These are phyloP conservation scores for Globisporangium splendens DNA, from an alignment of 352 stramenopile species.

Conservation along the genomic window DNA sequence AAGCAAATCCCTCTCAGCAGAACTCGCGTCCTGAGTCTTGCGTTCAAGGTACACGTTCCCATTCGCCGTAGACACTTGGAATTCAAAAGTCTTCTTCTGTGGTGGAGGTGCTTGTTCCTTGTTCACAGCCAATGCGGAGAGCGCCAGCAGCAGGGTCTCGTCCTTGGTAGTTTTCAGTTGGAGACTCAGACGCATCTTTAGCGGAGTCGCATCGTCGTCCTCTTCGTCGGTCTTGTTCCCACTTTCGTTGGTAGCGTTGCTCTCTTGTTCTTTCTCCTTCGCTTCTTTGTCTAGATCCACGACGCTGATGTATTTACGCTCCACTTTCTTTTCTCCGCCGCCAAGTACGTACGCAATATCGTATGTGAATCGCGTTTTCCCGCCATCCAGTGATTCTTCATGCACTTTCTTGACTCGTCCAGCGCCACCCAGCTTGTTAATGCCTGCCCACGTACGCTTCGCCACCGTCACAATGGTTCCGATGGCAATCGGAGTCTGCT, in stretches of 20 bases:
- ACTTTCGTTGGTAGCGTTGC: not conserved
- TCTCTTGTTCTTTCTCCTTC: slow-evolving; percentile 22
- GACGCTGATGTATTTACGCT: slow-evolving; percentile 75
- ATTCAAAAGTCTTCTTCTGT: slow-evolving; percentile 23
- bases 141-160: slow-evolving; percentile 13
- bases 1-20: slow-evolving; percentile 33
- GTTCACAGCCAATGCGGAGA: not conserved
- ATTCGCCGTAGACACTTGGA: slow-evolving; percentile 43
- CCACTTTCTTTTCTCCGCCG: slow-evolving; percentile 72
- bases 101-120: slow-evolving; percentile 12
- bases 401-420: slow-evolving; percentile 65
- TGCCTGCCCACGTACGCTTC: slow-evolving; percentile 82
- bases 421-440: slow-evolving; percentile 82
- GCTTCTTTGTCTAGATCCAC: slow-evolving; percentile 43
- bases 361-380: slow-evolving; percentile 54
- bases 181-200: slow-evolving; percentile 26
- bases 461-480: slow-evolving; percentile 68
- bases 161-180: slow-evolving; percentile 17
- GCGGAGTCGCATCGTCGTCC: slow-evolving; percentile 7
- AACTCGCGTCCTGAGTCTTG: slow-evolving; percentile 9
- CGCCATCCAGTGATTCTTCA: slow-evolving; percentile 28
- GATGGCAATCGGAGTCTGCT: slow-evolving; percentile 39
- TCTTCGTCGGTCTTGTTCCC: slow-evolving; percentile 11
- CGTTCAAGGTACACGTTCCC: slow-evolving; percentile 37
- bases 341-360: slow-evolving; percentile 73